These are phyloP conservation scores for Fusarium anthophilum DNA, from an alignment of 2,329 filamentous ascomycete species.

Conservation along the genomic window DNA sequence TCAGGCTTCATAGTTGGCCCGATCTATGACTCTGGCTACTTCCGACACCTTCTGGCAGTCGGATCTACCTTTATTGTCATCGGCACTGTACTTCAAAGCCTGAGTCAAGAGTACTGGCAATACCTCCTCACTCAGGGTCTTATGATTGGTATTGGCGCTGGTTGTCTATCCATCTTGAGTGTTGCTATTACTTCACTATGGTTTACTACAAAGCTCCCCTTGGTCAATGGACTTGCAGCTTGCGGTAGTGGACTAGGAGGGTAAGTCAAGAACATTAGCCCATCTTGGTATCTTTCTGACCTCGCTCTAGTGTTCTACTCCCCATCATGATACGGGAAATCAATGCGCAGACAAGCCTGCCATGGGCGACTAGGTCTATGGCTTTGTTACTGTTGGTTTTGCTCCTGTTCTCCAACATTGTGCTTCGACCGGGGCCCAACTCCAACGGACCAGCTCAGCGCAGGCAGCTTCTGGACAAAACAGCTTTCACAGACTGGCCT, in stretches of 20 bases:
- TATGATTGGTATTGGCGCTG: conserved; percentile 74
- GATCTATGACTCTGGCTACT: conserved; percentile 35
- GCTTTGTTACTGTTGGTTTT: conserved; percentile 22
- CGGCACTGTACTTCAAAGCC: conserved; percentile 32
- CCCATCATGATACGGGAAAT: conserved; percentile 36
- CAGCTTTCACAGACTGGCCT: conserved; percentile 30
- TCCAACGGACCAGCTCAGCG: background rate
- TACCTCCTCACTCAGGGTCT: conserved; percentile 81
- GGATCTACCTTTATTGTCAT: conserved; percentile 32
- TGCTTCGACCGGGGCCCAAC: conserved; percentile 1
- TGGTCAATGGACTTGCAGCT: conserved; percentile 80
- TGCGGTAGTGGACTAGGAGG: conserved; percentile 76
- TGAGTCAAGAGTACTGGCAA: conserved; percentile 70
- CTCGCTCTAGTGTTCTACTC: conserved; percentile 12
- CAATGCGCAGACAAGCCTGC: background rate
- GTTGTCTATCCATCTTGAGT: conserved; percentile 81
- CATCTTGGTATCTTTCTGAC: accelerated
- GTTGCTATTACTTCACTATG: conserved; percentile 80
- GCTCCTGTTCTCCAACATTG: conserved; percentile 8
- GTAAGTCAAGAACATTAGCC: background rate
- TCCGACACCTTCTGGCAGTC: conserved; percentile 13
- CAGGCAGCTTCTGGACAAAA: conserved; percentile 21
- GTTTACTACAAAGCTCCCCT: conserved; percentile 75
- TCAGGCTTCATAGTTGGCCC: conserved; percentile 36
- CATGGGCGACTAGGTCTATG: conserved; percentile 23